Percentiles rank a stretch among this genome's conserved stretches.
phyloP scores from a whole-genome alignment of 768 basidiomycete species.

The Tricholoma matsutake region DNA sequence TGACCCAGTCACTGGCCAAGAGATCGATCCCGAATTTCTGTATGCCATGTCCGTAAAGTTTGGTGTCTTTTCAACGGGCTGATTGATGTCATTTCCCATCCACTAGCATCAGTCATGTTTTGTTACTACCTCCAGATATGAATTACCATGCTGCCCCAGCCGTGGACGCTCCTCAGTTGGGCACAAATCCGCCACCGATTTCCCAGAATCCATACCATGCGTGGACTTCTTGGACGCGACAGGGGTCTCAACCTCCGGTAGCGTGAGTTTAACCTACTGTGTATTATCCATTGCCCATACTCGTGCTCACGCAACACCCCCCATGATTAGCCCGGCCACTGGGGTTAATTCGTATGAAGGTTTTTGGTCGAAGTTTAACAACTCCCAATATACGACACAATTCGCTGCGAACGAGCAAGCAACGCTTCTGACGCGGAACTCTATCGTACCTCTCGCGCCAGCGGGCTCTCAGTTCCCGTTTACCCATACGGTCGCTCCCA shows the following conservation, averaged over 20 bases:
- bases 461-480: not conserved
- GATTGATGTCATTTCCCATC: not conserved
- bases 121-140: not conserved
- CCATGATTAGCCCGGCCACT: not conserved
- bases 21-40: not conserved
- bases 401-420: not conserved
- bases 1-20: not conserved
- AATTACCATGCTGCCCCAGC: not conserved
- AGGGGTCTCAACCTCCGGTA: not conserved
- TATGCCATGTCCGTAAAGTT: not conserved
- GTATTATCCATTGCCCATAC: too few species aligned
- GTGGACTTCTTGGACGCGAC: not conserved
- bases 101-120: not conserved
- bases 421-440: not conserved
- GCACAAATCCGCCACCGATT: not conserved
- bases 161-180: not conserved
- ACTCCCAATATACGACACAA: not conserved
- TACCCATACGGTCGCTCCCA: not conserved
- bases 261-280: not conserved
- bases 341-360: not conserved
- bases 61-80: not conserved
- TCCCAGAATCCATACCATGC: not conserved
- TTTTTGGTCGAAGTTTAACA: slow-evolving; percentile 1
- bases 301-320: not conserved
- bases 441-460: not conserved